Evolutionary conservation across 306 rosid species (phyloP), one percentile per base, ranked within the genome.

Genomic region (Begonia masoniana): DNA sequence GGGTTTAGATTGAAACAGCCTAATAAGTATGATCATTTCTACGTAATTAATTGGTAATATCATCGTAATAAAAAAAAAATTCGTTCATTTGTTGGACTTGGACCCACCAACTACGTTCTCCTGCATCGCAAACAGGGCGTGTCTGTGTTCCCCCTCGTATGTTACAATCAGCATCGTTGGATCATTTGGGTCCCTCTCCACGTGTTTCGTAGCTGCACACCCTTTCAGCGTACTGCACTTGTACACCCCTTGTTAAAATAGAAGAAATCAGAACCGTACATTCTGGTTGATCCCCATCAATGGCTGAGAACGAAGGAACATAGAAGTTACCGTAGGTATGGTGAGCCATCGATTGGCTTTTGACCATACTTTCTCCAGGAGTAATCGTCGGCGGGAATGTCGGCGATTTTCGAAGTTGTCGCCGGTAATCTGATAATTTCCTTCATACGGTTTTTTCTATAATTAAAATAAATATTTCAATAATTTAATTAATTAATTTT

Each of bases 301-400:
- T 4, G 36, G 36, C 36, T 26, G 36, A 4, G 36, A 26, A 0
- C 7, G 7, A 26, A 26, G 36, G 36, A 26, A 26, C 36, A 26
- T 4, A 6, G 36, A 4, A n/a, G n/a, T 43, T 73, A 83, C 96
- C 96, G 66, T 12, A 94, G 96, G 60, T 72, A 81, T 1, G 96
- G 96, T 0, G 96, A 81, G 1, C 94, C 96, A 54, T 87, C 83
- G 72, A 87, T 87, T 50, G 96, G 96, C 55, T 87, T 87, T 61
- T 87, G 96, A 13, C 96, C 96, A 69, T 87, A 87, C 73, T 87
- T 87, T 57, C 96, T 83, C 96, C 96, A 87, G 0, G 96, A 87
- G 13, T 60, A 77, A 64, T 83, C 94, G 67, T 87, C 96, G 53
- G 94, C 56, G 15, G 96, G 96, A 51, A 87, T 87, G 61, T 87